These are phyloP conservation scores for Diplodia intermedia DNA, from an alignment of 2,329 filamentous ascomycete genomes.

Conservation along the genomic window DNA sequence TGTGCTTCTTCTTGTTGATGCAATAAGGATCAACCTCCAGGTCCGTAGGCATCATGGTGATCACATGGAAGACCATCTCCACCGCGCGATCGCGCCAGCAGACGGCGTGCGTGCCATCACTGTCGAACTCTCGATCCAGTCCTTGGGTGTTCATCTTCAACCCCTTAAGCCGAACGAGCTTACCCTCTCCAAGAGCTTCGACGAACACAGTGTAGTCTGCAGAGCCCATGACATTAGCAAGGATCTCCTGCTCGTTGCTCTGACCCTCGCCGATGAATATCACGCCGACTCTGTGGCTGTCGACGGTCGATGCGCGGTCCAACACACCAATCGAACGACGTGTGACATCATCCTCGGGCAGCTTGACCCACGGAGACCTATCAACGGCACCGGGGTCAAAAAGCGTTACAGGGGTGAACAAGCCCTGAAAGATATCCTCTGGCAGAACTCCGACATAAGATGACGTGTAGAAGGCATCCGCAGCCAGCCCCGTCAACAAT, in stretches of 20 bases:
- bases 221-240: conserved; percentile 85
- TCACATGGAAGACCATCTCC: conserved; percentile 94
- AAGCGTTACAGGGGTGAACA: conserved; percentile 62
- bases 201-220: conserved; percentile 88
- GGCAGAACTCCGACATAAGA: conserved; percentile 70
- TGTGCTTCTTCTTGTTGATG: conserved; percentile 88
- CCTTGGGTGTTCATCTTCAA: conserved; percentile 93
- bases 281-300: conserved; percentile 94
- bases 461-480: conserved; percentile 53
- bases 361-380: conserved; percentile 69
- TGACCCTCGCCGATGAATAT: conserved; percentile 92
- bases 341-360: conserved; percentile 74
- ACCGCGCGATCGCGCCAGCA: conserved; percentile 95
- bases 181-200: conserved; percentile 77
- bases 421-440: conserved; percentile 74
- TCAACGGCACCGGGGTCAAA: conserved; percentile 35
- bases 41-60: conserved; percentile 96
- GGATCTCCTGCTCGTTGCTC: conserved; percentile 79
- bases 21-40: conserved; percentile 74
- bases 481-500: conserved; percentile 48
- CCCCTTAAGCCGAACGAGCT: conserved; percentile 73
- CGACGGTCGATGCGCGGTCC: conserved; percentile 86
- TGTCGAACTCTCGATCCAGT: conserved; percentile 76
- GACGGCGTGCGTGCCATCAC: conserved; percentile 86
- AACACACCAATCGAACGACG: conserved; percentile 79